phyloP scores from a whole-genome alignment of 2,329 filamentous ascomycete species.

The Clonostachys solani region DNA sequence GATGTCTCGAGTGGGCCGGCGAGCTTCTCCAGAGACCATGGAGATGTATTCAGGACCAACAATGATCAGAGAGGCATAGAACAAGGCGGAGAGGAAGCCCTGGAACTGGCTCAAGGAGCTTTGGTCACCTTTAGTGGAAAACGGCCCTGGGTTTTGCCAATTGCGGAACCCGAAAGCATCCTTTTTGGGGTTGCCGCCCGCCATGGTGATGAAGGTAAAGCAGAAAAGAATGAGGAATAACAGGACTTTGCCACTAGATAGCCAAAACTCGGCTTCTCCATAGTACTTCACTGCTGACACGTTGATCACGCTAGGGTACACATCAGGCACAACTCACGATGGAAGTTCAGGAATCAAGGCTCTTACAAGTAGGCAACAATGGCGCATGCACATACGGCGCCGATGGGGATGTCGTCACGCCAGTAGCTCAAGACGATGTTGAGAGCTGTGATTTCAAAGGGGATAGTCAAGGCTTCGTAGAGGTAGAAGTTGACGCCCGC shows the following conservation, averaged over 20 bases:
- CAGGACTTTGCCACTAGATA: constrained; percentile 43
- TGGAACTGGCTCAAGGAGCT: constrained; percentile 59
- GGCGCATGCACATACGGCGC: constrained; percentile 34
- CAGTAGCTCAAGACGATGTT: constrained; percentile 43
- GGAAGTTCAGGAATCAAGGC: neutral
- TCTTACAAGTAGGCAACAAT: constrained; percentile 28
- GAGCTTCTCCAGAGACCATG: constrained; percentile 60
- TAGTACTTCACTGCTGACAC: constrained; percentile 28
- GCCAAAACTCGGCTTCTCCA: constrained; percentile 35
- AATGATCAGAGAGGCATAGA: too few relatives aligned
- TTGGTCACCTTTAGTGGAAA: constrained; percentile 46
- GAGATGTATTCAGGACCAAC: constrained; percentile 56
- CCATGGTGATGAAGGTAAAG: constrained; percentile 52
- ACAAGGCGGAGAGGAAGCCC: constrained; percentile 52
- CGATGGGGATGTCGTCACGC: constrained; percentile 25
- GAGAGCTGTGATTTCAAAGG: constrained; percentile 43
- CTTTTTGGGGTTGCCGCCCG: constrained; percentile 53
- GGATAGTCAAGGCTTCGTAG: constrained; percentile 37
- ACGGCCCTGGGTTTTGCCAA: constrained; percentile 55
- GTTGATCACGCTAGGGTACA: constrained; percentile 27
- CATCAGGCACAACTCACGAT: neutral
- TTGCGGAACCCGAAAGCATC: constrained; percentile 59
- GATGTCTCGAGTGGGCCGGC: constrained; percentile 58
- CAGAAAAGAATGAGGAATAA: constrained; percentile 54
- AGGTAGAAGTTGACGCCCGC: constrained; percentile 46